Conservation (phyloP, 2,329 filamentous ascomycete genomes). For the Penicillium digitatum region DNA sequence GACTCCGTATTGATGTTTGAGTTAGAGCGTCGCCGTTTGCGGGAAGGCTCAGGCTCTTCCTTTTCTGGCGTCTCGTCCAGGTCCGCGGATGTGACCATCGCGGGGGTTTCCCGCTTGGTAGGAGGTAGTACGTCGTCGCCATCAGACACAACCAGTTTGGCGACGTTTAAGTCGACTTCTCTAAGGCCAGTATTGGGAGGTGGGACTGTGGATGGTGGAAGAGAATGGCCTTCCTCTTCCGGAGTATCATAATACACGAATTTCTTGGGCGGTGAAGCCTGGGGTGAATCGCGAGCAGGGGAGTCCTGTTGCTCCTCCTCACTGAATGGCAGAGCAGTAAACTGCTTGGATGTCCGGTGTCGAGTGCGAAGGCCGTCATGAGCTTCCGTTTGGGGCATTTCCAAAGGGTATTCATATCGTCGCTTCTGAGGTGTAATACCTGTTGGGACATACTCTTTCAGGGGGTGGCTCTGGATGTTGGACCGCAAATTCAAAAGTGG, state of each 20-base stretch:
- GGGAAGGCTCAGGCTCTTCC: constrained; percentile 25
- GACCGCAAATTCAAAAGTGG: constrained; percentile 69
- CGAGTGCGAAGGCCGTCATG: constrained; percentile 56
- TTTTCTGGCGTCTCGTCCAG: constrained; percentile 18
- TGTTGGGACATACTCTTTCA: constrained; percentile 79
- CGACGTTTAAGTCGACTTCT: constrained; percentile 52
- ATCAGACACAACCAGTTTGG: constrained; percentile 30
- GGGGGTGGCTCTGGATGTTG: constrained; percentile 58
- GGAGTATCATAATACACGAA: constrained; percentile 52
- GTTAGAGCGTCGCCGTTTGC: constrained; percentile 31
- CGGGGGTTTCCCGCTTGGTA: constrained; percentile 14
- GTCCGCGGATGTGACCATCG: constrained; percentile 2
- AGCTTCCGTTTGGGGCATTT: constrained; percentile 69
- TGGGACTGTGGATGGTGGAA: constrained; percentile 26
- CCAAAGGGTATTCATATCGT: constrained; percentile 74
- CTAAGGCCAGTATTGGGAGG: constrained; percentile 46
- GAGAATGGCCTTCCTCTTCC: constrained; percentile 37
- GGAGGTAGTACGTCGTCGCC: constrained; percentile 8
- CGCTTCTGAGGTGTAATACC: constrained; percentile 80
- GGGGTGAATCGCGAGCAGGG: constrained; percentile 22
- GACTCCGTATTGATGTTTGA: constrained; percentile 28
- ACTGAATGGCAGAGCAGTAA: constrained; percentile 30
- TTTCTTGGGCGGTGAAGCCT: constrained; percentile 48
- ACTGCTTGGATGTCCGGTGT: constrained; percentile 43
- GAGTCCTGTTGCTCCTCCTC: constrained; percentile 25